These are phyloP conservation scores for Aspergillus pseudoviridinutans DNA, from an alignment of 2,329 filamentous ascomycete genomes.

Conservation along the genomic window DNA sequence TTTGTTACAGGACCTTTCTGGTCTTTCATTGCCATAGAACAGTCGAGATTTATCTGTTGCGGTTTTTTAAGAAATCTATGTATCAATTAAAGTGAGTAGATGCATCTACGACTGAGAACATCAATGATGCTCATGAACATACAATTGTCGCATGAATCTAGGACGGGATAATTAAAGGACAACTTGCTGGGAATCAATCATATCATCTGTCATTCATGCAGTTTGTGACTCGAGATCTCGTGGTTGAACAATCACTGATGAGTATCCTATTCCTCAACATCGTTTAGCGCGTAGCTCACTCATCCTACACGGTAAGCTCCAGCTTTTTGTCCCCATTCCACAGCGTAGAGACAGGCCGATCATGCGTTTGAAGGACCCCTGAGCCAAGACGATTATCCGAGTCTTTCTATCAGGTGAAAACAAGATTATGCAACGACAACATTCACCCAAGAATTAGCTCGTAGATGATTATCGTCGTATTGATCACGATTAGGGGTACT, in stretches of 20 bases:
- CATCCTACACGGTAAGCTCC: not conserved
- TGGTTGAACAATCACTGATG: not conserved
- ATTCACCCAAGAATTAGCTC: constrained; percentile 69
- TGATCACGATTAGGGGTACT: constrained; percentile 84
- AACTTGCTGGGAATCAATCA: not conserved
- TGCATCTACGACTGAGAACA: not conserved
- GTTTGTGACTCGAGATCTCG: not conserved
- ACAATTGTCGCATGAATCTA: not conserved
- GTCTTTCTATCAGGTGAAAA: not conserved
- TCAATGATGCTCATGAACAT: not conserved
- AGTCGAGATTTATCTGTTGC: not conserved
- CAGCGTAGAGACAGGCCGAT: not conserved
- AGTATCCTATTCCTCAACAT: not conserved
- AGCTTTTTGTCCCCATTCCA: not conserved
- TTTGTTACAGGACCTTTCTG: not conserved
- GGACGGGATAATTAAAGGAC: not conserved
- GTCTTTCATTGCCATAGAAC: not conserved
- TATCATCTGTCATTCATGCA: not conserved
- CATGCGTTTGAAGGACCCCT: not conserved
- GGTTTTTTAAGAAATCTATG: not conserved
- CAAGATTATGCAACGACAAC: not conserved
- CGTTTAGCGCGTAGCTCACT: not conserved
- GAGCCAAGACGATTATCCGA: not conserved
- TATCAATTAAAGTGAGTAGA: not conserved
- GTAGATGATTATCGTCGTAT: constrained; percentile 78